Evolutionary conservation across 208 protist genomes (phyloP), one percentile per base, ranked within the genome.

Genomic region (Leishmania amazonensis): DNA sequence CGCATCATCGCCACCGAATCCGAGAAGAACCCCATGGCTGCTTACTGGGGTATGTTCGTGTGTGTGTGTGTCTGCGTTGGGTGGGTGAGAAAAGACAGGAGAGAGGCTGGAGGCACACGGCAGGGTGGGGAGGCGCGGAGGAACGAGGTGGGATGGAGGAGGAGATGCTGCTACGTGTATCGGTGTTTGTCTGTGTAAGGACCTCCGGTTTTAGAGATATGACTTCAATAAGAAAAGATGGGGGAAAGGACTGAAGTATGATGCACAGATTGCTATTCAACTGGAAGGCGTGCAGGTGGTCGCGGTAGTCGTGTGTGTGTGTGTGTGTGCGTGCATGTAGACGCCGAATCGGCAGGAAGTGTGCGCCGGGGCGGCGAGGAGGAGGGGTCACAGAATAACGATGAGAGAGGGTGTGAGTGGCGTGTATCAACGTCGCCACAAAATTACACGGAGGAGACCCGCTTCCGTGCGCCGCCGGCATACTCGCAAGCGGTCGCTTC

Each of bases 1-100:
- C 86, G 86, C 81, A 92, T 62, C 88, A 93, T 93, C 65, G 83
- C 88, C 67, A 88, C 0, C 24, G 81, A 40, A 71, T 93, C 83
- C 4, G 71, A 77, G 62, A 90, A 54, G 64, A 90, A 74, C 60
- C 81, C 81, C 80, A 83, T 89, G 3, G 82, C 73, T 72, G 71
- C 5, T 68, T 74, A 62, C 42, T 58, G 77, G 60, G 4, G 83
- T 76, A 54, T 80, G 74, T 54, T 7, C 21, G 53, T 85, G 15
- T 68, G 7, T 62, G 28, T 72, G 5, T 53, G 9, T 45, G 40
- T 73, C 21, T 13, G 5, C 11, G 62, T 21, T 40, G 62, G 11
- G 19, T 31, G 67, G 0, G 13, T 19, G 60, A 65, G 60, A 65
- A 24, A 62, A n/a, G 24, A 62, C 17, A 24, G 68, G 53, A 47